These are phyloP conservation scores for Abrus precatorius DNA, from an alignment of 306 rosid genomes.

Conservation along the genomic window DNA sequence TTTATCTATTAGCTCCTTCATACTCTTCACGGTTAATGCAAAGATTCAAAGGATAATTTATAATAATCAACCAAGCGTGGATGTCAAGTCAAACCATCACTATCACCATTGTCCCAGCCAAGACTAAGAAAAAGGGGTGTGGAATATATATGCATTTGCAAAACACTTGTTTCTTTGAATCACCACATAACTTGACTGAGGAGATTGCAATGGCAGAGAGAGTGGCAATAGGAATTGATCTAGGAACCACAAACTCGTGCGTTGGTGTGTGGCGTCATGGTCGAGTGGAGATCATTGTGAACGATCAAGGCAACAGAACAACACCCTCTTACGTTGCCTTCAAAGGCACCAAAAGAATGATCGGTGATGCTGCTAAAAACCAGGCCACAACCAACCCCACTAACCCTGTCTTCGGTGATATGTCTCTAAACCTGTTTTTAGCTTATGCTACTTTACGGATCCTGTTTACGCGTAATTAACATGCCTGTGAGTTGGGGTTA, in stretches of 20 bases:
- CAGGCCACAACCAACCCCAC: constrained; percentile 62
- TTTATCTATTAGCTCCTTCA: too few relatives aligned
- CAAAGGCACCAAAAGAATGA: constrained; percentile 56
- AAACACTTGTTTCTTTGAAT: too few relatives aligned
- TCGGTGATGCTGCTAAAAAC: constrained; percentile 68
- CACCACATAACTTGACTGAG: too few relatives aligned
- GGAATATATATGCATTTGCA: not conserved
- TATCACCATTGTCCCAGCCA: too few relatives aligned
- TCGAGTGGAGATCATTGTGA: constrained; percentile 61
- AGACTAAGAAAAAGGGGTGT: too few relatives aligned
- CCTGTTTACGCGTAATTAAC: too few relatives aligned
- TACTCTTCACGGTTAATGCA: too few relatives aligned
- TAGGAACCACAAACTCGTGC: constrained; percentile 46
- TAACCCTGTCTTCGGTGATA: constrained; percentile 62
- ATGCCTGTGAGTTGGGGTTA: too few relatives aligned
- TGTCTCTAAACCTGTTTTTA: not conserved
- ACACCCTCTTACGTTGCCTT: constrained; percentile 71
- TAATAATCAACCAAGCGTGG: too few relatives aligned
- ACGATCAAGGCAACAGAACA: constrained; percentile 67
- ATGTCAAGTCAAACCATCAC: too few relatives aligned
- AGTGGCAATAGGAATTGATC: constrained; percentile 20
- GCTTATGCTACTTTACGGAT: too few relatives aligned
- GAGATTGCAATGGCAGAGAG: not conserved
- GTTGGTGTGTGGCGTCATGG: constrained; percentile 66
- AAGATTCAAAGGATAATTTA: too few relatives aligned